phyloP scores from a whole-genome alignment of 192 early-diverging fungal species.

The Backusella tarrabulga region DNA sequence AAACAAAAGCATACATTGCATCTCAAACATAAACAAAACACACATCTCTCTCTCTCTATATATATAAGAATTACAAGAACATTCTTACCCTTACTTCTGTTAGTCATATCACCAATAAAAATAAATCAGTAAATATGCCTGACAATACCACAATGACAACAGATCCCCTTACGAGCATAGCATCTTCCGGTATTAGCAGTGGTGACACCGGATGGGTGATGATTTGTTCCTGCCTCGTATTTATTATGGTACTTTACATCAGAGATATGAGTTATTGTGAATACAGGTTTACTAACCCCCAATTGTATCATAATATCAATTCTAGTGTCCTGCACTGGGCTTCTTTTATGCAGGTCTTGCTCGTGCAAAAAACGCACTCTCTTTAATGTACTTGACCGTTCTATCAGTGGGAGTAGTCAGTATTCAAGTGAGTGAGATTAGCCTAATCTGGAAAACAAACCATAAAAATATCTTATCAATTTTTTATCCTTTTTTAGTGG shows the following conservation, averaged over 20 bases:
- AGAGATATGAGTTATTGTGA: not conserved
- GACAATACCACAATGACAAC: not conserved
- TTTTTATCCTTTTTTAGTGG: slow-evolving; percentile 46
- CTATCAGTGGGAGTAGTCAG: slow-evolving; percentile 71
- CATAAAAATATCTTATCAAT: slow-evolving; percentile 1
- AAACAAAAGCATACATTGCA: not conserved
- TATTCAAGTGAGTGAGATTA: slow-evolving; percentile 38
- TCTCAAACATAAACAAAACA: not conserved
- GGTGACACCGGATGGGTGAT: slow-evolving; percentile 79
- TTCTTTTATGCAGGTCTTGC: slow-evolving; percentile 77
- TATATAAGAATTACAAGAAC: not conserved
- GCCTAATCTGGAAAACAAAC: not conserved
- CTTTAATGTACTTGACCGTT: slow-evolving; percentile 70
- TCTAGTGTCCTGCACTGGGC: slow-evolving; percentile 61
- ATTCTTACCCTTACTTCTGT: not conserved
- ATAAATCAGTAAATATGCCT: not conserved
- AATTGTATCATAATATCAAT: not conserved
- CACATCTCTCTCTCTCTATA: not conserved
- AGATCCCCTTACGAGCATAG: not conserved
- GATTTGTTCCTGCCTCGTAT: slow-evolving; percentile 64
- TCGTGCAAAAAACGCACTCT: slow-evolving; percentile 76
- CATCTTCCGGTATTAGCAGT: slow-evolving; percentile 41
- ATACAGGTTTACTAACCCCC: not conserved
- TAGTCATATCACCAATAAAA: not conserved
- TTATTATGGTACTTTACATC: slow-evolving; percentile 51